A percentile compares a stretch with the other conserved stretches of the same genome.
Evolutionary conservation across 2,329 filamentous ascomycete species (phyloP).

Genomic region (Ascomycota sp.): DNA sequence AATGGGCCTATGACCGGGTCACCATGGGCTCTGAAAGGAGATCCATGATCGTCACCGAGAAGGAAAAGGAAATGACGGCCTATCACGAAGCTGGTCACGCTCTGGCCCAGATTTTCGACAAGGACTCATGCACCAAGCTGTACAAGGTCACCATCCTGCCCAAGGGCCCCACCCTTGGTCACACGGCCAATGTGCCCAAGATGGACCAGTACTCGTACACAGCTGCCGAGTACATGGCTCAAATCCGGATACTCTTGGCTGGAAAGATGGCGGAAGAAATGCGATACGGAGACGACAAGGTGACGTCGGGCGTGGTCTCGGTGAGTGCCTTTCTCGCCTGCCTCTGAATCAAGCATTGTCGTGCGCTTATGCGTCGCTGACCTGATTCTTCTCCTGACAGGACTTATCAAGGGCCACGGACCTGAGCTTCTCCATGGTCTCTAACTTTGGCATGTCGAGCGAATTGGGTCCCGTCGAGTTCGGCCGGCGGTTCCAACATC

Average conservation of each 20-base stretch:
- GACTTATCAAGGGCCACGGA: conserved; percentile 71
- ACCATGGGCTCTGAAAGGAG: conserved; percentile 89
- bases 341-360: no score
- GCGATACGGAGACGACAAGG: conserved; percentile 74
- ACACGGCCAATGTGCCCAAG: conserved; percentile 73
- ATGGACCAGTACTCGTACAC: conserved; percentile 83
- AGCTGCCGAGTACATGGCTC: conserved; percentile 64
- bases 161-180: conserved; percentile 65
- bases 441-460: conserved; percentile 72
- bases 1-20: conserved; percentile 97
- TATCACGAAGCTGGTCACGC: conserved; percentile 95
- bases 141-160: conserved; percentile 98
- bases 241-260: conserved; percentile 64
- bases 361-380: conserved; percentile 6
- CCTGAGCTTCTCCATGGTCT: conserved; percentile 74
- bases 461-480: conserved; percentile 82
- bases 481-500: conserved; percentile 52
- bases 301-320: conserved; percentile 69
- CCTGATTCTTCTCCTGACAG: conserved; percentile 17
- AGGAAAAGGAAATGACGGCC: conserved; percentile 90
- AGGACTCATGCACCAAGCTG: conserved; percentile 50
- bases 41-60: conserved; percentile 73
- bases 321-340: no score
- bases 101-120: conserved; percentile 65
- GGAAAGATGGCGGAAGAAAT: conserved; percentile 84